Percentiles rank a stretch among this genome's conserved stretches.
Conservation (phyloP, 345 rosid genomes). For the Rhizophora mangle region DNA sequence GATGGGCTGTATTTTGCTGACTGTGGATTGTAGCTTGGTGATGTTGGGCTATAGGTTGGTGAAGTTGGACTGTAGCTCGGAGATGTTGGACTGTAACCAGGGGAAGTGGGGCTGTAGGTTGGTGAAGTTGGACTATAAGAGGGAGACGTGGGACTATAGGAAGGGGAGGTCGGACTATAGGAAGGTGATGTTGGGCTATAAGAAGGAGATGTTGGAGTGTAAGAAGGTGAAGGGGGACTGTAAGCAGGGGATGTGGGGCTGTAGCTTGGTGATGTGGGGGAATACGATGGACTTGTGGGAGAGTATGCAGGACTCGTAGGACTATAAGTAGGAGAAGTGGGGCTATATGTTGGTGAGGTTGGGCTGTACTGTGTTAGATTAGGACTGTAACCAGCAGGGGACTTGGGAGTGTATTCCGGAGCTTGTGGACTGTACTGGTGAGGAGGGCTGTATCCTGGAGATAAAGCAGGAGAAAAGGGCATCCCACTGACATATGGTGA, state of each 20-base stretch:
- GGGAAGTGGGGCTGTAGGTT: constrained; percentile 38
- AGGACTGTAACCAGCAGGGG: constrained; percentile 74
- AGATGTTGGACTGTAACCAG: constrained; percentile 25
- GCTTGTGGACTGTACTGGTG: constrained; percentile 73
- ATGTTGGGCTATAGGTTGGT: constrained; percentile 30
- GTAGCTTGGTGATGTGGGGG: constrained; percentile 46
- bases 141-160: constrained; percentile 82
- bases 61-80: constrained; percentile 28
- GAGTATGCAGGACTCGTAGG: constrained; percentile 85
- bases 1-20: constrained; percentile 87
- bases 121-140: constrained; percentile 86
- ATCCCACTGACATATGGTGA: constrained; percentile 89
- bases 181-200: constrained; percentile 82
- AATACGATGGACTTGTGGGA: constrained; percentile 53
- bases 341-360: constrained; percentile 85
- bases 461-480: constrained; percentile 79
- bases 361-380: constrained; percentile 83
- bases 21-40: constrained; percentile 69
- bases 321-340: constrained; percentile 80
- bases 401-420: constrained; percentile 76
- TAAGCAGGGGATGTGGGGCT: constrained; percentile 69
- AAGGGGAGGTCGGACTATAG: constrained; percentile 77
- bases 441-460: constrained; percentile 86
- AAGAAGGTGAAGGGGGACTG: constrained; percentile 70
- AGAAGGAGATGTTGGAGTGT: constrained; percentile 67